A percentile compares a stretch with the other conserved stretches of the same genome.
Evolutionary conservation across 768 basidiomycete species (phyloP).

Genomic region (Kwoniella mangroviensis): DNA sequence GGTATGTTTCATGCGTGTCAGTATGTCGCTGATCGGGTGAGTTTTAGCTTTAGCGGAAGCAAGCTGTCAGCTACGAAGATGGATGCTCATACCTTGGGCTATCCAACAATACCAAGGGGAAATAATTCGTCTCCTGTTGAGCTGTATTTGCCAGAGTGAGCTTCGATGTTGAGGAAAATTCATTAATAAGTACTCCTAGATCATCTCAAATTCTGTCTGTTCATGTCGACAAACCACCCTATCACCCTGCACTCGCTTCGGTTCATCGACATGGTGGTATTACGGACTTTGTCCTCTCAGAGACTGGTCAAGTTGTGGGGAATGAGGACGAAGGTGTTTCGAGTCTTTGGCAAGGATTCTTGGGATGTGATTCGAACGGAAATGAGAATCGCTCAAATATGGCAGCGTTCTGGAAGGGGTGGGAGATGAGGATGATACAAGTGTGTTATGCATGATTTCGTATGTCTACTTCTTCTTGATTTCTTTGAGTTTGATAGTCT

Average conservation of each 20-base stretch:
- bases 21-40: not conserved
- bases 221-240: conserved; percentile 15
- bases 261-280: conserved; percentile 32
- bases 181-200: conserved; percentile 12
- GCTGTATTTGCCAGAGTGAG: conserved; percentile 48
- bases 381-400: not conserved
- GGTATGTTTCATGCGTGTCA: conserved; percentile 23
- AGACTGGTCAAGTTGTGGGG: conserved; percentile 44
- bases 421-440: conserved; percentile 27
- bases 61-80: conserved; percentile 27
- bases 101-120: not conserved
- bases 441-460: conserved; percentile 14
- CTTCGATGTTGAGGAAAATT: not conserved
- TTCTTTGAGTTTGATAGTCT: conserved; percentile 86
- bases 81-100: conserved; percentile 39
- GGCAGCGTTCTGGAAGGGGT: conserved; percentile 36
- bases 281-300: conserved; percentile 35
- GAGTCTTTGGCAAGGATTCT: conserved; percentile 43
- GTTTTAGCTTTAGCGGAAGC: conserved; percentile 36
- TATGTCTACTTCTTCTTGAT: conserved; percentile 87
- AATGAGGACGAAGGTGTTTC: conserved; percentile 37
- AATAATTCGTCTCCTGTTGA: conserved; percentile 13
- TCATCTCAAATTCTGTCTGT: conserved; percentile 38
- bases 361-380: conserved; percentile 39
- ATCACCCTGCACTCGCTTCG: conserved; percentile 32